Evolutionary conservation across 768 basidiomycete species (phyloP).

Genomic region (Collybia sordida): DNA sequence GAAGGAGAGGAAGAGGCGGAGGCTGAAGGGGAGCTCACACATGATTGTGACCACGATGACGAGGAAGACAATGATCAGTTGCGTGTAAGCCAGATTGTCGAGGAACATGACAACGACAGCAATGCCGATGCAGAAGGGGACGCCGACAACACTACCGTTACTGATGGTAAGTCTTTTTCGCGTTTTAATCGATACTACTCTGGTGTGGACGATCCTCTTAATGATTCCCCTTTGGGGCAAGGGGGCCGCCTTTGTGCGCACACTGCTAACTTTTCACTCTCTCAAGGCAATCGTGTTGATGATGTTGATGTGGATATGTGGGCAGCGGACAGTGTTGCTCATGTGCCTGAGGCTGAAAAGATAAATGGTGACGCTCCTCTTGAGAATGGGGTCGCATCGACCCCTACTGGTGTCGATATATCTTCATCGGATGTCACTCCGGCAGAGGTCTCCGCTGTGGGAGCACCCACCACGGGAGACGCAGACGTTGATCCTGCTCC

Average conservation of each 20-base stretch:
- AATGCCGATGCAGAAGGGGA: constrained; percentile 23
- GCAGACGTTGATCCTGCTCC: constrained; percentile 7
- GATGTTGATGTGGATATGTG: constrained; percentile 38
- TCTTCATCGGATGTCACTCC: constrained; percentile 19
- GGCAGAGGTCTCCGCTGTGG: constrained; percentile 6
- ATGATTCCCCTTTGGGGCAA: constrained; percentile 22
- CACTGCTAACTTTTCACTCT: constrained; percentile 58
- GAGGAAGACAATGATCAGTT: constrained; percentile 45
- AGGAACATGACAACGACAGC: constrained; percentile 32
- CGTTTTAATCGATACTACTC: constrained; percentile 30
- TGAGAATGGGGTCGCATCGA: constrained; percentile 10
- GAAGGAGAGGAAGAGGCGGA: constrained; percentile 66
- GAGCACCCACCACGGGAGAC: constrained; percentile 8
- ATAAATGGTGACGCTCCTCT: background rate
- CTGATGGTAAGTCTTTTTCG: constrained; percentile 54
- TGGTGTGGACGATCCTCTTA: constrained; percentile 48
- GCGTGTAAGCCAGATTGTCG: constrained; percentile 40
- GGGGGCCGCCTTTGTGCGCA: constrained; percentile 50
- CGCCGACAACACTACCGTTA: constrained; percentile 28
- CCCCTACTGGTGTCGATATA: constrained; percentile 21
- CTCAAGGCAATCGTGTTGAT: constrained; percentile 46
- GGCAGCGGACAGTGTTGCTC: constrained; percentile 29
- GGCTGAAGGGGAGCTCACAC: constrained; percentile 38
- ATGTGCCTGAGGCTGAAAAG: constrained; percentile 19
- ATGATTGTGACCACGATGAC: constrained; percentile 32